Conservation (phyloP, 257 asterid species). For the Thymus mandschuricus region DNA sequence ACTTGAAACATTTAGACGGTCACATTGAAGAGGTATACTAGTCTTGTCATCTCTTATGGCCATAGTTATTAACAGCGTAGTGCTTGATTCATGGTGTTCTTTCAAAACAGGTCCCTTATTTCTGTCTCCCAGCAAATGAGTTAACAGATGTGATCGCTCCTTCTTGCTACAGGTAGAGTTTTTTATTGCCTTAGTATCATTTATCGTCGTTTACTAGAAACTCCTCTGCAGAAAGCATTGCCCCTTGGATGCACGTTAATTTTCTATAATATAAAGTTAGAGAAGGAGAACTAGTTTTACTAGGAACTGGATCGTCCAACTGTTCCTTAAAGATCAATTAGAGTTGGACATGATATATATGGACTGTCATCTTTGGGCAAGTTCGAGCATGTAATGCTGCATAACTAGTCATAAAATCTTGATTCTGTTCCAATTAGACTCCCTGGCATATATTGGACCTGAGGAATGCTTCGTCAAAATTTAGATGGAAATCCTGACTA, state of each 20-base stretch:
- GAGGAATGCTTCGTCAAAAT: neutral
- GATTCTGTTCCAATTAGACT: neutral
- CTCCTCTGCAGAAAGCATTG: neutral
- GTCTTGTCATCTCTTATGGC: conserved; percentile 29
- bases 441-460: conserved; percentile 7
- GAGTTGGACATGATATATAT: conserved; percentile 8
- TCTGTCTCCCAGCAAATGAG: conserved; percentile 98
- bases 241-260: neutral
- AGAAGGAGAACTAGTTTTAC: conserved; percentile 2
- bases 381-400: neutral
- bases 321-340: conserved; percentile 13
- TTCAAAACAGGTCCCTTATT: conserved; percentile 92
- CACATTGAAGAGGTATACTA: conserved; percentile 87
- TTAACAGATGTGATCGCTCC: conserved; percentile 97
- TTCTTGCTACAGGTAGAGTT: conserved; percentile 90
- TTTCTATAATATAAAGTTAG: neutral
- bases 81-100: conserved; percentile 47
- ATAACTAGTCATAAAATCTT: conserved; percentile 3
- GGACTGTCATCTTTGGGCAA: neutral
- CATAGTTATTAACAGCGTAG: conserved; percentile 32
- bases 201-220: conserved; percentile 29
- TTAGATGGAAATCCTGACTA: neutral
- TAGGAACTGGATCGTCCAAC: neutral
- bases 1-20: conserved; percentile 97
- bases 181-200: conserved; percentile 19